Evolutionary conservation across 768 basidiomycete species (phyloP), one percentile per base, ranked within the genome.

Genomic region (Psilocybe sp.): DNA sequence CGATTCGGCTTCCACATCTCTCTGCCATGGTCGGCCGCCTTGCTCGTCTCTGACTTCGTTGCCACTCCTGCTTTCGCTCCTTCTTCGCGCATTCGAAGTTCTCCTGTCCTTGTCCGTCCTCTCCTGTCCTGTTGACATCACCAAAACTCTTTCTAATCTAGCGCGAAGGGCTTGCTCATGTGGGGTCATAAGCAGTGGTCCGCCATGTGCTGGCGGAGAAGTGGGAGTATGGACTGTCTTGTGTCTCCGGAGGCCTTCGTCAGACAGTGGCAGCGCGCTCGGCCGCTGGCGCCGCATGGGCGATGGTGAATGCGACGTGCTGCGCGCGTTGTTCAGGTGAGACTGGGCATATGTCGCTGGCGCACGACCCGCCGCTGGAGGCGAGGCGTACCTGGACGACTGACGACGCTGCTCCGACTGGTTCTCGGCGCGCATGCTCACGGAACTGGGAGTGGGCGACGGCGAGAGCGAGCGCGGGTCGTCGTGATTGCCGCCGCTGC

Each of bases 121-220:
- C 49, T 52, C 52, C 11, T 50, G 44, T 6, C 44, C 60, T 31
- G 41, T 39, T 12, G 52, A 54, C 11, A 49, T 51, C 53, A 51
- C 41, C n/a, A 84, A 60, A 40, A 81, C 80, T 1, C 75, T 64
- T 65, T 84, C 82, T 14, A 83, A 64, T 10, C 78, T 69, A 42
- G 69, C 75, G 7, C 77, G 72, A 19, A 83, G 69, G 18, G 78
- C 82, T 39, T 77, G 77, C 57, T 77, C 79, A 46, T 79, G 81
- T 0, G 78, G 80, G 13, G 75, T 75, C 58, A 74, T 55, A 7
- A 57, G 47, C 2, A 62, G 44, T 16, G 55, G 56, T 23, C 53
- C 37, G 31, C 57, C 55, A 6, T 41, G 44, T 1, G 51, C 41
- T 6, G 23, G 50, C 38, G 38, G 10, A 23, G 46, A 47, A 20